Conservation (phyloP, 2,329 filamentous ascomycete genomes). For the Simplicillium aogashimaense region DNA sequence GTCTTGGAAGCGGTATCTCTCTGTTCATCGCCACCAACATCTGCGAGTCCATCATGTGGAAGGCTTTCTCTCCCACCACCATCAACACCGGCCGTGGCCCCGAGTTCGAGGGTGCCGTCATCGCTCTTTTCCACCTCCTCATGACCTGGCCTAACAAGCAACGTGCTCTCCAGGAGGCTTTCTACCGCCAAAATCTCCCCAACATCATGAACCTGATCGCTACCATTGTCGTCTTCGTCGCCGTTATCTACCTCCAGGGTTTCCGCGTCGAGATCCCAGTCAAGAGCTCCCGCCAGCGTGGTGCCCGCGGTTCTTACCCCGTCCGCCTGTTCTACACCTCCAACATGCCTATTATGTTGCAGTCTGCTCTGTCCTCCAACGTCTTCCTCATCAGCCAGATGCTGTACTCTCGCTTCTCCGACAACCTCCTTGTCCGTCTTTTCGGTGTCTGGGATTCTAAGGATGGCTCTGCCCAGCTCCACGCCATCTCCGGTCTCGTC, state of each 20-base stretch:
- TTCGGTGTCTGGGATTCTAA: constrained; percentile 98
- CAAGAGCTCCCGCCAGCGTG: constrained; percentile 98
- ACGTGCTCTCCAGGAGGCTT: constrained; percentile 93
- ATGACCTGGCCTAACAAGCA: constrained; percentile 99
- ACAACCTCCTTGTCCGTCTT: constrained; percentile 95
- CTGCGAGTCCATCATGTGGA: constrained; percentile 99
- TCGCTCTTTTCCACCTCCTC: constrained; percentile 94
- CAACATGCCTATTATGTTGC: constrained; percentile 99
- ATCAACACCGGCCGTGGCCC: constrained; percentile 99
- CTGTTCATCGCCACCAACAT: constrained; percentile 99
- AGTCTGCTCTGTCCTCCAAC: constrained; percentile 97
- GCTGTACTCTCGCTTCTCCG: constrained; percentile 97
- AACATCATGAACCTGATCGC: constrained; percentile 99
- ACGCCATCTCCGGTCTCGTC: constrained; percentile 83
- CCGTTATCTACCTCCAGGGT: constrained; percentile 97
- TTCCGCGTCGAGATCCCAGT: constrained; percentile 99
- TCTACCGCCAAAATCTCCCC: constrained; percentile 98
- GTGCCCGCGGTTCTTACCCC: constrained; percentile 95
- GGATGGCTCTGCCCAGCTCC: constrained; percentile 92
- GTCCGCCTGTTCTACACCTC: constrained; percentile 99
- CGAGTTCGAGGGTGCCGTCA: constrained; percentile 97
- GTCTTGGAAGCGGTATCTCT: constrained; percentile 95
- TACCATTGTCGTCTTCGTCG: constrained; percentile 85
- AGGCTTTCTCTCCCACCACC: constrained; percentile 97
- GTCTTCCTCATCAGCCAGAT: constrained; percentile 99